phyloP scores from a whole-genome alignment of 768 basidiomycete genomes.

The Leccinum disarticulatum region DNA sequence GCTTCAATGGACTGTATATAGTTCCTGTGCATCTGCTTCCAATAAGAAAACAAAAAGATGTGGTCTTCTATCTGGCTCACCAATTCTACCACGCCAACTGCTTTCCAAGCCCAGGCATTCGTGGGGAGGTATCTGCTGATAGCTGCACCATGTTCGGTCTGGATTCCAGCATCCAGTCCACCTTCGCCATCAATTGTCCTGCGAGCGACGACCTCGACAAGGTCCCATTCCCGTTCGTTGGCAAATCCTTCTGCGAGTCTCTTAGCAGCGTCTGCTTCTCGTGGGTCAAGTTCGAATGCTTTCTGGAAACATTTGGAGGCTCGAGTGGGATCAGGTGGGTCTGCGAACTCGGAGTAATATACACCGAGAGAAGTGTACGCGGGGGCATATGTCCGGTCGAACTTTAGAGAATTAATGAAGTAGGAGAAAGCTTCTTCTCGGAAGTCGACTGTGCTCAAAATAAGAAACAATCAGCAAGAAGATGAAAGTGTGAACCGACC shows the following conservation, averaged over 20 bases:
- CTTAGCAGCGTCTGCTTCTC: conserved; percentile 82
- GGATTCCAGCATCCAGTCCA: conserved; percentile 61
- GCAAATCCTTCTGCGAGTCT: conserved; percentile 88
- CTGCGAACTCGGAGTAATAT: conserved; percentile 72
- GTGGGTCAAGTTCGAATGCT: conserved; percentile 93
- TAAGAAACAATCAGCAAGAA: background rate
- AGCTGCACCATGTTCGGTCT: conserved; percentile 40
- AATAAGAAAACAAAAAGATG: background rate
- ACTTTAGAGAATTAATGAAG: conserved; percentile 81
- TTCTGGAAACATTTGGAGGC: conserved; percentile 97
- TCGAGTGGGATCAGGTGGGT: conserved; percentile 77
- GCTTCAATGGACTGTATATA: conserved; percentile 77
- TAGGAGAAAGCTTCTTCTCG: conserved; percentile 70
- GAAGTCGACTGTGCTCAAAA: conserved; percentile 38
- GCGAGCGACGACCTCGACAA: conserved; percentile 91
- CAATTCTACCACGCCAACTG: conserved; percentile 86
- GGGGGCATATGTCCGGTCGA: conserved; percentile 74
- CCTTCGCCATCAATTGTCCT: conserved; percentile 94
- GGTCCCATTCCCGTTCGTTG: conserved; percentile 91
- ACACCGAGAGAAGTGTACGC: conserved; percentile 92
- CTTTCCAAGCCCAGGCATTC: conserved; percentile 99
- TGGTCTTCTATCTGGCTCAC: conserved; percentile 45
- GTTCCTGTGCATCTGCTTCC: conserved; percentile 58
- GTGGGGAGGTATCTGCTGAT: conserved; percentile 60
- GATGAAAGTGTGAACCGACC: conserved; percentile 43